Percentiles rank a stretch among this genome's conserved stretches.
These are phyloP conservation scores for Ascochyta fabae DNA, from an alignment of 2,329 filamentous ascomycete species.

Conservation along the genomic window DNA sequence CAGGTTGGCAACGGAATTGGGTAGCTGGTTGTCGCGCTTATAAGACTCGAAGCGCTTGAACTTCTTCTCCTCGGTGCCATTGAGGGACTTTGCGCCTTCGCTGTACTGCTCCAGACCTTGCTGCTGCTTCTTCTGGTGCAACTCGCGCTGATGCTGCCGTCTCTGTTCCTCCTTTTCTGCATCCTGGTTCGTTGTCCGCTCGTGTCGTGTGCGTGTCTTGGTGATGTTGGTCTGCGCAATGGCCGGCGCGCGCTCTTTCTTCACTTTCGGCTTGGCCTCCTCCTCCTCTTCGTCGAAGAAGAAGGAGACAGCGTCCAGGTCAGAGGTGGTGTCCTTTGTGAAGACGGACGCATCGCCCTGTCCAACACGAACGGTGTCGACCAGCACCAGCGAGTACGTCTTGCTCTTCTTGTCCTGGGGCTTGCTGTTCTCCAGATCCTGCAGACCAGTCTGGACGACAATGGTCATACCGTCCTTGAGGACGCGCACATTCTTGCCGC, in stretches of 20 bases:
- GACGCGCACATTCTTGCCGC: slow-evolving; percentile 80
- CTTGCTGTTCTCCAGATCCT: slow-evolving; percentile 84
- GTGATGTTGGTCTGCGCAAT: slow-evolving; percentile 96
- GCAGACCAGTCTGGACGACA: slow-evolving; percentile 86
- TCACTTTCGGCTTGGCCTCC: slow-evolving; percentile 84
- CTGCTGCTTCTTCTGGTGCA: slow-evolving; percentile 84
- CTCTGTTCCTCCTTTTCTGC: slow-evolving; percentile 88
- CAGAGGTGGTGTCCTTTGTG: slow-evolving; percentile 88
- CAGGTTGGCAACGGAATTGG: slow-evolving; percentile 79
- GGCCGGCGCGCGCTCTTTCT: slow-evolving; percentile 84
- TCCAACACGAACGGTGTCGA: slow-evolving; percentile 90
- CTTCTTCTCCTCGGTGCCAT: slow-evolving; percentile 93
- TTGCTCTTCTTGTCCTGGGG: slow-evolving; percentile 90
- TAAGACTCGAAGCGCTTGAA: slow-evolving; percentile 99
- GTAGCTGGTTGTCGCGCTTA: slow-evolving; percentile 95
- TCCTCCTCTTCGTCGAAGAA: slow-evolving; percentile 95
- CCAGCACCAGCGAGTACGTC: slow-evolving; percentile 86
- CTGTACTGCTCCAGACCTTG: slow-evolving; percentile 86
- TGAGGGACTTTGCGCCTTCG: slow-evolving; percentile 81
- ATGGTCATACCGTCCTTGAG: slow-evolving; percentile 98
- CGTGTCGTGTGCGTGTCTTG: slow-evolving; percentile 87
- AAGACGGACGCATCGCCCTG: slow-evolving; percentile 82
- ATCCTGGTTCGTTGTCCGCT: slow-evolving; percentile 84
- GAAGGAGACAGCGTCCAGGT: slow-evolving; percentile 93
- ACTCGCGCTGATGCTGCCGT: slow-evolving; percentile 89